Evolutionary conservation across 108 stramenopile species (phyloP).

Genomic region (Stephanodiscus triporus): DNA sequence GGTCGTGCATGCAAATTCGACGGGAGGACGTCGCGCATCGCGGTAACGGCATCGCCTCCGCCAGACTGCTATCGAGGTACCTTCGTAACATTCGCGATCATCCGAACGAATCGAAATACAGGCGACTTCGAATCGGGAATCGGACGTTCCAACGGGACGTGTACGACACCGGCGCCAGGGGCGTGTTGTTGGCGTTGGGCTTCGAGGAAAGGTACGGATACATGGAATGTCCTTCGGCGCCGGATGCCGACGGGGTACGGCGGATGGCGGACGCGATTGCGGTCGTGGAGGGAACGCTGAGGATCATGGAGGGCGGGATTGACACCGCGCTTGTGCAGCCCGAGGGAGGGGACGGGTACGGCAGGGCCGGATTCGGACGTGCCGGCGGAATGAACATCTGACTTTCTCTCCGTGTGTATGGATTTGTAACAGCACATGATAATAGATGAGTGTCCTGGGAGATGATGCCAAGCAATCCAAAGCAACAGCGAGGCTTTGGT

Average conservation of each 20-base stretch:
- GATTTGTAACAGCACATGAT: no score
- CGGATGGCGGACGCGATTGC: constrained; percentile 54
- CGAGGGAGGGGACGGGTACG: constrained; percentile 68
- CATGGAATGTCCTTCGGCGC: constrained; percentile 54
- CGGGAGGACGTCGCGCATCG: constrained; percentile 43
- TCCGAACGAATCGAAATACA: constrained; percentile 62
- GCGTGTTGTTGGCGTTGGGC: constrained; percentile 52
- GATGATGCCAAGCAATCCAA: no score
- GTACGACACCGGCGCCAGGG: constrained; percentile 69
- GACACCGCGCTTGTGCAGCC: constrained; percentile 30
- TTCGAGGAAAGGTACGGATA: constrained; percentile 63
- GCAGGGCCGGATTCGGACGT: constrained; percentile 57
- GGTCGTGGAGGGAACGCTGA: constrained; percentile 41
- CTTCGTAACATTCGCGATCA: constrained; percentile 59
- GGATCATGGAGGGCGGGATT: constrained; percentile 12
- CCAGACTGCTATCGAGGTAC: constrained; percentile 55
- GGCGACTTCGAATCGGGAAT: constrained; percentile 60
- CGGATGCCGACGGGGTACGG: constrained; percentile 51
- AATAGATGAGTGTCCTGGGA: no score
- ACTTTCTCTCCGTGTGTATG: no score
- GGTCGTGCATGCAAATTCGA: constrained; percentile 63
- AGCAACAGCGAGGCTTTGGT: no score
- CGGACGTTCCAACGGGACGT: constrained; percentile 45
- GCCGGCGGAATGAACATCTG: no score
- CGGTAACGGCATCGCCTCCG: constrained; percentile 28